Evolutionary conservation across 2,329 filamentous ascomycete species (phyloP).

Genomic region (Basipetospora sp.): DNA sequence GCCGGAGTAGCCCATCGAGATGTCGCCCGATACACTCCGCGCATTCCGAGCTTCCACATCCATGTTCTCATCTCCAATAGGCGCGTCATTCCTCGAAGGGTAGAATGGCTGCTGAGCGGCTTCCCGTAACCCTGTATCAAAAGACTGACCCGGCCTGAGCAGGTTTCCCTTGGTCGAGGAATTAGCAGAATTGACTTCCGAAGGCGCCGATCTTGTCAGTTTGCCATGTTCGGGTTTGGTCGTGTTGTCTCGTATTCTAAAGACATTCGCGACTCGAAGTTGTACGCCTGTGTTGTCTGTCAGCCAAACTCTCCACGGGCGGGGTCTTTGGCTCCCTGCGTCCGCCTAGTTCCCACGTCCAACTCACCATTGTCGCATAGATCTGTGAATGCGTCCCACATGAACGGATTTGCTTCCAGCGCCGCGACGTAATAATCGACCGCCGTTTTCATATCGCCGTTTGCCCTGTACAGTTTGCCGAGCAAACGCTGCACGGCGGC

Average conservation of each 20-base stretch:
- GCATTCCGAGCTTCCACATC: slow-evolving; percentile 1
- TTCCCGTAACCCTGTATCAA: slow-evolving; percentile 3
- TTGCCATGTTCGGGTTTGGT: slow-evolving; percentile 3
- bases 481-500: slow-evolving; percentile 9
- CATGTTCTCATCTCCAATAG: slow-evolving; percentile 5
- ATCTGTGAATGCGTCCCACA: slow-evolving; percentile 13
- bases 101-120: slow-evolving; percentile 4
- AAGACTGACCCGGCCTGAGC: slow-evolving; percentile 2
- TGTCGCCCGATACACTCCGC: slow-evolving; percentile 4
- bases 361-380: slow-evolving; percentile 11
- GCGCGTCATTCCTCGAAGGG: slow-evolving; percentile 2
- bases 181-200: slow-evolving; percentile 3
- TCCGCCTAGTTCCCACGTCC: slow-evolving; percentile 1
- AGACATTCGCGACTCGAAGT: slow-evolving; percentile 8
- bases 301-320: too few relatives aligned
- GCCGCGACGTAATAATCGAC: slow-evolving; percentile 8
- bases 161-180: slow-evolving; percentile 1
- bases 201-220: slow-evolving; percentile 3
- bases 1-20: slow-evolving; percentile 1
- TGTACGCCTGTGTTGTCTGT: slow-evolving; percentile 3
- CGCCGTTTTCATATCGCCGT: slow-evolving; percentile 9
- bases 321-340: too few relatives aligned
- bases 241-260: slow-evolving; percentile 7
- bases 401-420: slow-evolving; percentile 10
- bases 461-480: slow-evolving; percentile 10